Evolutionary conservation across 176 grass and related monocot species (phyloP).

Genomic region (Aegilops speltoides): DNA sequence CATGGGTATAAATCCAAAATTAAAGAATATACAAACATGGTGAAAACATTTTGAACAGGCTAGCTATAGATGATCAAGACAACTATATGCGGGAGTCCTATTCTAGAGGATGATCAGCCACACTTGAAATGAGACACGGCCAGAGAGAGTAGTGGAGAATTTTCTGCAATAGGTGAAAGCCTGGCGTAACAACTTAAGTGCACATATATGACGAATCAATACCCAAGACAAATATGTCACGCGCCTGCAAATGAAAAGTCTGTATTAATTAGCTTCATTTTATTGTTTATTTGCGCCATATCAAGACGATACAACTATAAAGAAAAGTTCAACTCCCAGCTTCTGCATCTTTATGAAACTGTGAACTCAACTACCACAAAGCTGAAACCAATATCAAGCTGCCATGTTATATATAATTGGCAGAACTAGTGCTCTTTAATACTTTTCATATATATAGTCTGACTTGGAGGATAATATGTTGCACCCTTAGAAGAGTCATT

Average conservation of each 20-base stretch:
- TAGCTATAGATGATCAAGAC: neutral
- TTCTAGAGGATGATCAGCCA: neutral
- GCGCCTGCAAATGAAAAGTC: neutral
- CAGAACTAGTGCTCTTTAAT: neutral
- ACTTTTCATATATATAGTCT: neutral
- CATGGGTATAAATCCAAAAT: too few species aligned
- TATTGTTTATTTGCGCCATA: neutral
- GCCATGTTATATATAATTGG: neutral
- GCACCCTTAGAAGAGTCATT: neutral
- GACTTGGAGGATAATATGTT: neutral
- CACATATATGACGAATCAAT: too few species aligned
- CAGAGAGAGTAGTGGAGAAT: too few species aligned
- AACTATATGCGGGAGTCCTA: neutral
- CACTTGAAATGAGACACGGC: too few species aligned
- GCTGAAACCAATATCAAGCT: neutral
- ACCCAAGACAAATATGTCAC: neutral
- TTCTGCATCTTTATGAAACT: neutral
- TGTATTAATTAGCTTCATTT: neutral
- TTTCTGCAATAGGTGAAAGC: too few species aligned
- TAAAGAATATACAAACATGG: too few species aligned
- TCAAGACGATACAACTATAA: neutral
- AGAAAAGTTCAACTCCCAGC: neutral
- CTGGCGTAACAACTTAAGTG: too few species aligned
- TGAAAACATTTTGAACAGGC: too few species aligned
- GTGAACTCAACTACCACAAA: neutral